Evolutionary conservation across 1,139 yeast species (phyloP), one percentile per base, ranked within the genome.

Genomic region (Saccharomyces hybrid): DNA sequence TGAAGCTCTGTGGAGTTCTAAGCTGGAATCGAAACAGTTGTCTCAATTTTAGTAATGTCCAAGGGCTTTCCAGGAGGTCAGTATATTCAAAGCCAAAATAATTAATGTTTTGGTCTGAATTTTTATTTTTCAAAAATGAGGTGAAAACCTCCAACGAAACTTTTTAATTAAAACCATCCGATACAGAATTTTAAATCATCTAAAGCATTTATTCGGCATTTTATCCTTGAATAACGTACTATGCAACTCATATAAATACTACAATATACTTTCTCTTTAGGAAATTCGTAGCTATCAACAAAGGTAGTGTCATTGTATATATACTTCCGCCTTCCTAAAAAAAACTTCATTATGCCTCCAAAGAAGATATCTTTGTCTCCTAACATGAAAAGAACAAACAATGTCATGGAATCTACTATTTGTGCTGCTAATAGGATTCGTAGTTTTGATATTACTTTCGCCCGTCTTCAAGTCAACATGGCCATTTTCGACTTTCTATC

Each of bases 401-500:
- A 38, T 38, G 44, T 38, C 26, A 38, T 38, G 44, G 44, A 38
- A 38, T 38, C 25, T 20, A 7, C 25, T 38, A 13, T 14, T 38
- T 38, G 44, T 38, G 5, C n/a, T 20, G 11, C 13, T 38, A 38
- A 23, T 38, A 11, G 25, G n/a, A 9, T 9, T 38, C 11, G 44
- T 38, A 11, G 25, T 38, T 16, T 38, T 38, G 44, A 9, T 38
- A 38, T 52, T 68, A 13, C 50, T 67, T 14, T 67, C 71, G 1
- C 71, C 71, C 0, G 56, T 56, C 11, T 58, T 58, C 47, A 62
- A 59, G 54, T 20, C 52, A 5, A 38, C n/a, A 20, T 53, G 57
- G 53, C 61, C 63, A 2, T 66, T 68, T 50, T 53, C 60, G 9
- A 44, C 60, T 52, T 67, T 66, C 53, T 68, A 68, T 54, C 48